phyloP scores from a whole-genome alignment of 2,329 filamentous ascomycete genomes.

The Exophiala bonariae region DNA sequence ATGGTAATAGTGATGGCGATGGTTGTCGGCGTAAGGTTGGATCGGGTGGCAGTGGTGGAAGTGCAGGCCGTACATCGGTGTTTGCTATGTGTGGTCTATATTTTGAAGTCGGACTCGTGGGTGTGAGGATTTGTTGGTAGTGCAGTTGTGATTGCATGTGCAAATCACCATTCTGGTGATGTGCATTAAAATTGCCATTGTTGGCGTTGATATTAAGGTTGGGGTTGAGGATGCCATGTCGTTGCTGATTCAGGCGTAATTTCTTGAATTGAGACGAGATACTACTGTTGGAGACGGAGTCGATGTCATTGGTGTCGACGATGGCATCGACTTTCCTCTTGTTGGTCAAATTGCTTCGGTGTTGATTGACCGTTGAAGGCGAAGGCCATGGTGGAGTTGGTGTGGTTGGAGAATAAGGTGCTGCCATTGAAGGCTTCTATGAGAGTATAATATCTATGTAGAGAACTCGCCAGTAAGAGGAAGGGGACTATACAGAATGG shows the following conservation, averaged over 20 bases:
- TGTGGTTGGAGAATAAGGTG: constrained; percentile 11
- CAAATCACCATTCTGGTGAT: background rate
- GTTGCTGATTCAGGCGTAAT: constrained; percentile 19
- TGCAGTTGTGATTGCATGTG: background rate
- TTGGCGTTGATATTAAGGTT: background rate
- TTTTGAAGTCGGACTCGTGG: background rate
- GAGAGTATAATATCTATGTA: no score
- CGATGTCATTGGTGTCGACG: constrained; percentile 12
- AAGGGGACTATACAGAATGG: no score
- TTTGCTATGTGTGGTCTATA: constrained; percentile 15
- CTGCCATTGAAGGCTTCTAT: background rate
- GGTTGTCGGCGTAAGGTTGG: background rate
- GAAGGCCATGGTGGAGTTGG: constrained; percentile 5
- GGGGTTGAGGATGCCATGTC: background rate
- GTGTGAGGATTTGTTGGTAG: constrained; percentile 2
- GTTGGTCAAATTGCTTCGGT: constrained; percentile 16
- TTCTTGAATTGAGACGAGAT: constrained; percentile 26
- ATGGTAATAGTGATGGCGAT: constrained; percentile 2
- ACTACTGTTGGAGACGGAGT: constrained; percentile 20
- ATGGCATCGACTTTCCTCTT: constrained; percentile 19
- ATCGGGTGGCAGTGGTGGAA: background rate
- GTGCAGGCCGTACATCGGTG: constrained; percentile 14
- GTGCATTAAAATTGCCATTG: background rate
- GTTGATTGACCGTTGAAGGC: constrained; percentile 11
- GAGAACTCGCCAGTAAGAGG: no score